Evolutionary conservation across 257 asterid species (phyloP), one percentile per base, ranked within the genome.

Genomic region (Solanum medicagineum): DNA sequence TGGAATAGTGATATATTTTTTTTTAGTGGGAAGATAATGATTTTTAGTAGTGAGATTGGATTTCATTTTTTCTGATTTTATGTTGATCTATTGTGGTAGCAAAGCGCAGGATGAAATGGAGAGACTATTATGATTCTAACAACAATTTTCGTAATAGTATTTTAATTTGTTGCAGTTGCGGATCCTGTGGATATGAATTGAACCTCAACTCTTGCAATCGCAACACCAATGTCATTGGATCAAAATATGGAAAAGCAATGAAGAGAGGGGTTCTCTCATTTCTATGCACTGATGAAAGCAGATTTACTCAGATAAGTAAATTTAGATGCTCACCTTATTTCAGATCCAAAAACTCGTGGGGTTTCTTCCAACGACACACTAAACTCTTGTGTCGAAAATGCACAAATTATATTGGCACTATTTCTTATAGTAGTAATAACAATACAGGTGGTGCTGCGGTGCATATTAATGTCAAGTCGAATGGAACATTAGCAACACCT

Each of bases 151-250:
- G 4, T 32, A 32, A 32, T 32, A 32, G 3, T 71, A 54, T 1
- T 42, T 42, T 49, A 15, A 20, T 9, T 16, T 83, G 29, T 84
- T 81, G 81, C 91, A 92, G 94, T 63, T 90, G 94, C 47, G 93
- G 91, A n/a, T 88, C 92, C n/a, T 92, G 94, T 53, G 92, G 94
- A 8, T 92, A 90, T 80, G 91, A 87, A 29, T 88, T 89, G 45
- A 90, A 92, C 89, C 90, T 92, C 14, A 89, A 85, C 86, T 92
- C 94, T 55, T 90, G 91, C 88, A 92, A 88, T 86, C 93, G 93
- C 85, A 85, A 87, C 79, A 54, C 88, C 53, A 81, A 87, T 6
- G 62, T 62, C 49, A 86, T 89, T 4, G 91, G 88, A 53, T 88
- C 89, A 17, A 82, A 87, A 19, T 92, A 92, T 32, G 90, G 83